Evolutionary conservation across 1,284 basidiomycete genomes (phyloP).

Genomic region (Ganoderma sp.): DNA sequence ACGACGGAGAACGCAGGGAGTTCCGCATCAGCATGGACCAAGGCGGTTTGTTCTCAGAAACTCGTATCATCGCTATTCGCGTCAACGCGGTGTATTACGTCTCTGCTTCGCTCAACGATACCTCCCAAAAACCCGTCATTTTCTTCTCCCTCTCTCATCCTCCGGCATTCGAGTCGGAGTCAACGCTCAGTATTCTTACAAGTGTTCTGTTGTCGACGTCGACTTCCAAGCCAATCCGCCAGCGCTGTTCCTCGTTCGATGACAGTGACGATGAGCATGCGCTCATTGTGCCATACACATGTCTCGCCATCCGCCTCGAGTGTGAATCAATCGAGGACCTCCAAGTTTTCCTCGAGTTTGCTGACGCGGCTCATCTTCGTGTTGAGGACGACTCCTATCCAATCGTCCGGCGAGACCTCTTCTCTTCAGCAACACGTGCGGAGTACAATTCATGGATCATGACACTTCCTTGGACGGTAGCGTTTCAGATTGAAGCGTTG

Average conservation of each 20-base stretch:
- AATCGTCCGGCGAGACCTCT: conserved; percentile 49
- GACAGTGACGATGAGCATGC: conserved; percentile 33
- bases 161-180: conserved; percentile 50
- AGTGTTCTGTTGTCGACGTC: conserved; percentile 33
- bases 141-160: conserved; percentile 50
- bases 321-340: conserved; percentile 46
- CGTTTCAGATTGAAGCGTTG: conserved; percentile 62
- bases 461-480: conserved; percentile 53
- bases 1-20: conserved; percentile 54
- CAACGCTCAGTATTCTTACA: conserved; percentile 33
- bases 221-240: conserved; percentile 23
- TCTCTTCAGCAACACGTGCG: conserved; percentile 45
- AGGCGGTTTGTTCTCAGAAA: conserved; percentile 20
- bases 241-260: conserved; percentile 36
- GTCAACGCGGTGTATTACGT: conserved; percentile 50
- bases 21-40: conserved; percentile 47
- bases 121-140: conserved; percentile 42
- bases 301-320: conserved; percentile 54
- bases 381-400: conserved; percentile 45
- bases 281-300: conserved; percentile 51
- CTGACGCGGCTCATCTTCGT: conserved; percentile 44
- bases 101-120: conserved; percentile 42
- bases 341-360: conserved; percentile 46
- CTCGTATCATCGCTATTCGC: conserved; percentile 50
- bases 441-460: conserved; percentile 46